A percentile compares a stretch with the other conserved stretches of the same genome.
phyloP scores from a whole-genome alignment of 1,139 yeast genomes.

The Groenewaldozyma auringiensis region DNA sequence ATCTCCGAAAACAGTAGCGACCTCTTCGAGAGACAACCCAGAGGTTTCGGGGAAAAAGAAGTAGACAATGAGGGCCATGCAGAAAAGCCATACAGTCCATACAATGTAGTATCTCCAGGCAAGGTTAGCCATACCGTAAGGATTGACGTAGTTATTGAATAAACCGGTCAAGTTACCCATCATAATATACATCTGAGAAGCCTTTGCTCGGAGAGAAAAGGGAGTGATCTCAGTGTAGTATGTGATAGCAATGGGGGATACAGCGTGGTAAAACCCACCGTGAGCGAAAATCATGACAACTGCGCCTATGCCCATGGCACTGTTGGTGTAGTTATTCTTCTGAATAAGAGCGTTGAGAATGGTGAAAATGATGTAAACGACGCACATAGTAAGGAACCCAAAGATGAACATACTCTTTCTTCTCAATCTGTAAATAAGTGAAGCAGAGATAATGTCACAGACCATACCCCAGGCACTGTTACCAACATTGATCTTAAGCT shows the following conservation, averaged over 20 bases:
- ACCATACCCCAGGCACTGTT: slow-evolving; percentile 32
- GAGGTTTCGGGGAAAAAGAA: slow-evolving; percentile 90
- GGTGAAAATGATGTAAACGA: slow-evolving; percentile 21
- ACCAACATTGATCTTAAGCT: slow-evolving; percentile 26
- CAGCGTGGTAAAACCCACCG: slow-evolving; percentile 7
- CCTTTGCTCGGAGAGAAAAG: slow-evolving; percentile 46
- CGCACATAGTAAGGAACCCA: slow-evolving; percentile 23
- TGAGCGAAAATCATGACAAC: slow-evolving; percentile 8
- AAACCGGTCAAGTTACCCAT: slow-evolving; percentile 37
- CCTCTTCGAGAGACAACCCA: slow-evolving; percentile 85
- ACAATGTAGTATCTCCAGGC: slow-evolving; percentile 33
- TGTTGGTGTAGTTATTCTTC: slow-evolving; percentile 12
- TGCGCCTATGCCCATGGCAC: slow-evolving; percentile 7
- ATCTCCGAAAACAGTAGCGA: slow-evolving; percentile 29
- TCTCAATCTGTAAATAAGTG: slow-evolving; percentile 12
- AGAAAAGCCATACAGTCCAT: slow-evolving; percentile 21
- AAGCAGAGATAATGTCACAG: slow-evolving; percentile 53
- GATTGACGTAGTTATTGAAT: slow-evolving; percentile 38
- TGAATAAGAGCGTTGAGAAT: slow-evolving; percentile 20
- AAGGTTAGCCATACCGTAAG: slow-evolving; percentile 32
- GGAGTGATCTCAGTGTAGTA: slow-evolving; percentile 57
- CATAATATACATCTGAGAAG: slow-evolving; percentile 46
- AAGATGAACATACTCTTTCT: slow-evolving; percentile 45
- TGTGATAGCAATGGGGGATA: slow-evolving; percentile 18
- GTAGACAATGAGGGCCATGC: slow-evolving; percentile 41